These are phyloP conservation scores for Clarireedia sp. DNA, from an alignment of 2,329 filamentous ascomycete genomes.

Conservation along the genomic window DNA sequence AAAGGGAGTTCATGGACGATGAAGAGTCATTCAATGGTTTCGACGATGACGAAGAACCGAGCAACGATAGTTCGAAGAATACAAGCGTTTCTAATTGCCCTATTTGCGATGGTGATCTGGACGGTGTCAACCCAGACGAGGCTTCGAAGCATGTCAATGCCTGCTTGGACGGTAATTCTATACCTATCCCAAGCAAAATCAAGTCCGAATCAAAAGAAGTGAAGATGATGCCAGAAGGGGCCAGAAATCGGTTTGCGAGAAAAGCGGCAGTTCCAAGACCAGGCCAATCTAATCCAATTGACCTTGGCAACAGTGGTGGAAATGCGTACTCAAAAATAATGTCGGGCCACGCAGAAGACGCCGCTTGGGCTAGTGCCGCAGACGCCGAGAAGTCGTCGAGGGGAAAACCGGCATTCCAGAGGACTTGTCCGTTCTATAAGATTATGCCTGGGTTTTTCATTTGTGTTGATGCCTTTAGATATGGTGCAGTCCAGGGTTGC, in stretches of 20 bases:
- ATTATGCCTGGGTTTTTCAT: constrained; percentile 90
- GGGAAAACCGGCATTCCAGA: constrained; percentile 77
- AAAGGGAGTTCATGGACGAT: constrained; percentile 35
- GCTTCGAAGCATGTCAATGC: constrained; percentile 82
- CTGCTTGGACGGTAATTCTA: constrained; percentile 77
- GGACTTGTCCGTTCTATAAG: constrained; percentile 97
- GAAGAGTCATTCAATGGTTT: constrained; percentile 25
- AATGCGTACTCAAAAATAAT: constrained; percentile 92
- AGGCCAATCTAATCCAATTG: constrained; percentile 73
- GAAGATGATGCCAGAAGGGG: constrained; percentile 20
- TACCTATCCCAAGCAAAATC: constrained; percentile 40
- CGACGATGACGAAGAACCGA: constrained; percentile 11
- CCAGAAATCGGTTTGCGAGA: constrained; percentile 47
- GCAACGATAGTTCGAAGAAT: constrained; percentile 13
- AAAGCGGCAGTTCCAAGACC: constrained; percentile 62
- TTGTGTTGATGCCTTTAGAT: constrained; percentile 92
- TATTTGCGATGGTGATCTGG: constrained; percentile 63
- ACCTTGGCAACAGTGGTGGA: constrained; percentile 36
- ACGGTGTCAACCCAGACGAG: constrained; percentile 53
- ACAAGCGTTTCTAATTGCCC: constrained; percentile 49
- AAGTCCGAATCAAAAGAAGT: constrained; percentile 15
- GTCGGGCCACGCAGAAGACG: constrained; percentile 83
- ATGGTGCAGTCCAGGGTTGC: constrained; percentile 86
- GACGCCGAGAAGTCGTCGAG: constrained; percentile 69
- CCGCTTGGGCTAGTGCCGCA: constrained; percentile 82